Conservation (phyloP, 768 basidiomycete genomes). For the Omphalotus guepiniiformis region DNA sequence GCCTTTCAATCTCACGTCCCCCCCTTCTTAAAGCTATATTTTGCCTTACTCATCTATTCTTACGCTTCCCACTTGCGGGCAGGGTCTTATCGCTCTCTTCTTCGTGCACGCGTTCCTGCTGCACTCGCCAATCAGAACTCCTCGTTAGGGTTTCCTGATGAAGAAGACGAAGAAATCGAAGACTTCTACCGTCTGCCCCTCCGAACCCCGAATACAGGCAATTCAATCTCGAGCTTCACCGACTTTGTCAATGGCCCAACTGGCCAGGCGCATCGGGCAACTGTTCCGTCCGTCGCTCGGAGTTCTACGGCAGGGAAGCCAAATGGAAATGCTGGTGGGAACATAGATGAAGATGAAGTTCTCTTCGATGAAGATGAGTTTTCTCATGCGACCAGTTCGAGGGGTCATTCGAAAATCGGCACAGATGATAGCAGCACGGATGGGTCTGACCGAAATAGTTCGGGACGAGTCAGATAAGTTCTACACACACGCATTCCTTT, state of each 20-base stretch:
- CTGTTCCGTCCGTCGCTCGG: conserved; percentile 17
- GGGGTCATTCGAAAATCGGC: conserved; percentile 38
- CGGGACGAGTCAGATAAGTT: conserved; percentile 1
- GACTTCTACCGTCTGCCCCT: conserved; percentile 68
- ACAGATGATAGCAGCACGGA: conserved; percentile 40
- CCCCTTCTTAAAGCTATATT: conserved; percentile 68
- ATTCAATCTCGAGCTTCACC: conserved; percentile 51
- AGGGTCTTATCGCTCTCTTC: conserved; percentile 83
- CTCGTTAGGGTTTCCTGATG: conserved; percentile 33
- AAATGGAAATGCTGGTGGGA: conserved; percentile 14
- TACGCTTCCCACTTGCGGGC: conserved; percentile 90
- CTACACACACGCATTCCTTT: not conserved
- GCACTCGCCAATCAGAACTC: conserved; percentile 34
- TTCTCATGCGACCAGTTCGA: conserved; percentile 35
- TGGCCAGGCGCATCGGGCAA: no score
- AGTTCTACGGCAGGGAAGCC: not conserved
- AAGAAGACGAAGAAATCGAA: conserved; percentile 62
- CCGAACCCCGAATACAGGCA: conserved; percentile 37
- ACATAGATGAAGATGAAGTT: conserved; percentile 45
- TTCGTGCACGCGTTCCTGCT: conserved; percentile 39
- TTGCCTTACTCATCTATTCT: conserved; percentile 86
- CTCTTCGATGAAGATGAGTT: conserved; percentile 61
- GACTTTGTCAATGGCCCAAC: conserved; percentile 59
- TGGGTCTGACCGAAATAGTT: conserved; percentile 38
- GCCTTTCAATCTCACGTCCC: conserved; percentile 5